Conservation (phyloP, 306 rosid species). For the Prunus salicina region DNA sequence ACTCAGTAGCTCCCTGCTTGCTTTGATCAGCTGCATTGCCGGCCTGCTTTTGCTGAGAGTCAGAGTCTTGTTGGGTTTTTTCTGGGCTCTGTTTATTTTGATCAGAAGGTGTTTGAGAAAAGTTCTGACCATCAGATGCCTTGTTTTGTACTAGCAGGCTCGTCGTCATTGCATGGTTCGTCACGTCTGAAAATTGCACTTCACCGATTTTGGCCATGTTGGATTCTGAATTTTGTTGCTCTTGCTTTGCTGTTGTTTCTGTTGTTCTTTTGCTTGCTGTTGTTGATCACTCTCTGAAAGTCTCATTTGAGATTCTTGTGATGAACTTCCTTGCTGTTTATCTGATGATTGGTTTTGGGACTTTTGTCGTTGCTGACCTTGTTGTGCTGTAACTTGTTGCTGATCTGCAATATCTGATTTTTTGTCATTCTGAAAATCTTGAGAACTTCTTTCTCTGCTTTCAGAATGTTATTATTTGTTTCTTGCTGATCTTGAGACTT, state of each 20-base stretch:
- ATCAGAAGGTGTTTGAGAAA: not conserved
- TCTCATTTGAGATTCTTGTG: not conserved
- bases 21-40: slow-evolving; percentile 17
- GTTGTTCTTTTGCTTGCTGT: not conserved
- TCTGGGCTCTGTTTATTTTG: not conserved
- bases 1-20: slow-evolving; percentile 18
- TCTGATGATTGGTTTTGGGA: not conserved
- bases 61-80: not conserved
- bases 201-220: not conserved
- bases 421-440: not conserved
- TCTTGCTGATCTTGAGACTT: not conserved
- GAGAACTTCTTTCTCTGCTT: not conserved
- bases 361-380: not conserved
- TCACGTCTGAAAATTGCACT: not conserved
- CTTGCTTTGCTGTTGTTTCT: not conserved
- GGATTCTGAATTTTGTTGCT: not conserved
- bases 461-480: not conserved
- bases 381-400: not conserved
- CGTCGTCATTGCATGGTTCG: not conserved
- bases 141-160: not conserved
- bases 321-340: not conserved
- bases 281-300: not conserved
- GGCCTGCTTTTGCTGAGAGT: slow-evolving; percentile 4
- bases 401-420: slow-evolving; percentile 15
- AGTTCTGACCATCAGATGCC: not conserved